phyloP scores from a whole-genome alignment of 2,329 filamentous ascomycete genomes.

The Aotearoamyces nothofagi region DNA sequence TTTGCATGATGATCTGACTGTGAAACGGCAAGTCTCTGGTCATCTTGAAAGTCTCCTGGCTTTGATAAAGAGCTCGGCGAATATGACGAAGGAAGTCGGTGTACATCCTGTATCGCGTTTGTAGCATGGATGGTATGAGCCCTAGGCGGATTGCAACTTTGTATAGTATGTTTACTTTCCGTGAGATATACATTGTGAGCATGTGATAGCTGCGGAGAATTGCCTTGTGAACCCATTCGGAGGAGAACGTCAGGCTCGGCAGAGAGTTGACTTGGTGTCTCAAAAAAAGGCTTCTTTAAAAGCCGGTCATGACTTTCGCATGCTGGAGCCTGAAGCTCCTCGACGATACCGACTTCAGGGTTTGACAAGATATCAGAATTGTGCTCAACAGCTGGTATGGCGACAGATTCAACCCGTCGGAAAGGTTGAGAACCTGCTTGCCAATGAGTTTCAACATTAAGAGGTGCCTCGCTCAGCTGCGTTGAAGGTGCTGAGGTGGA shows the following conservation, averaged over 20 bases:
- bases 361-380: not conserved
- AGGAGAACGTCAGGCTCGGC: not conserved
- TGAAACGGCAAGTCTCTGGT: no score
- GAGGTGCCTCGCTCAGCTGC: not conserved
- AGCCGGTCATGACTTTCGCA: not conserved
- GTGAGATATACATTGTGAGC: not conserved
- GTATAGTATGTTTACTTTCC: not conserved
- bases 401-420: not conserved
- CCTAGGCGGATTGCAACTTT: not conserved
- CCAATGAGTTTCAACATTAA: not conserved
- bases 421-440: not conserved
- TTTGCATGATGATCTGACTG: no score
- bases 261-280: not conserved
- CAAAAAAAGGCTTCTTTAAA: not conserved
- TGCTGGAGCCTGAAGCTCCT: not conserved
- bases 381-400: not conserved
- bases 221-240: not conserved
- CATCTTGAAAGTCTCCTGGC: no score
- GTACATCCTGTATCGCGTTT: no score
- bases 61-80: no score
- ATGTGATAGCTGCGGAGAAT: not conserved
- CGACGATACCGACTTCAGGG: not conserved
- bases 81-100: not conserved
- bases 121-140: no score
- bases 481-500: not conserved